Base-by-base conservation (phyloP, 805 yeast genomes). In the Teunomyces aglyptinius region DNA sequence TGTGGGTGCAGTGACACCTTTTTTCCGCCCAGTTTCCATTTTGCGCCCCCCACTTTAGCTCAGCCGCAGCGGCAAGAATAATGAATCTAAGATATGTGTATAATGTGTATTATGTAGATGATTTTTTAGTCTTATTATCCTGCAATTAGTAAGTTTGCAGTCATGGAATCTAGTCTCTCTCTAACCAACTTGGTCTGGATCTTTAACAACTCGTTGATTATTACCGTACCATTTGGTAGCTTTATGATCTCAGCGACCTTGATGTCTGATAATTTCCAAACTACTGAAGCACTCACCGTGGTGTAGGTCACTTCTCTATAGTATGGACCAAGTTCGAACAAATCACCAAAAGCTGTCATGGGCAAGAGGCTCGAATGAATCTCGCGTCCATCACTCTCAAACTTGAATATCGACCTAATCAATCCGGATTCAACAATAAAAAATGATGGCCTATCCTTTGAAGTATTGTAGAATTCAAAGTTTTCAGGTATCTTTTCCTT, bases 111-210 rank as follows among this genome's bases (percentile, higher is more conserved):
- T 40, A 27, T 40, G 34, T 16, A 27, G 5, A 28, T 27, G 5
- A 11, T 24, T 6, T 24, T 24, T 24, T 24, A 26, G 19, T 22
- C 12, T 18, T 16, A 35, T 20, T 57, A 79, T 8, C 82, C 75
- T 35, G 87, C 74, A 3, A 89, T 81, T 43, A 88, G 71, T 19
- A 90, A 77, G 60, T 86, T 88, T 2, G 94, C 89, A 3, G 92
- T 78, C 53, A 89, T 70, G 22, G 87, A 80, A 49, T 83, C 88
- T 55, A 85, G 85, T 52, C 96, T 71, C 56, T 81, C 89, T 47
- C 84, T 82, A 29, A 82, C 73, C 44, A 90, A 66, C 40, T 81
- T 77, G 51, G 85, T 68, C 26, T 84, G 80, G 27, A 89, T 78
- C 38, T 73, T 68, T 41, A 82, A 62, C 34, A 90, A 64, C 59